Evolutionary conservation across 2,329 filamentous ascomycete genomes (phyloP).

Genomic region (Alternaria arborescens): DNA sequence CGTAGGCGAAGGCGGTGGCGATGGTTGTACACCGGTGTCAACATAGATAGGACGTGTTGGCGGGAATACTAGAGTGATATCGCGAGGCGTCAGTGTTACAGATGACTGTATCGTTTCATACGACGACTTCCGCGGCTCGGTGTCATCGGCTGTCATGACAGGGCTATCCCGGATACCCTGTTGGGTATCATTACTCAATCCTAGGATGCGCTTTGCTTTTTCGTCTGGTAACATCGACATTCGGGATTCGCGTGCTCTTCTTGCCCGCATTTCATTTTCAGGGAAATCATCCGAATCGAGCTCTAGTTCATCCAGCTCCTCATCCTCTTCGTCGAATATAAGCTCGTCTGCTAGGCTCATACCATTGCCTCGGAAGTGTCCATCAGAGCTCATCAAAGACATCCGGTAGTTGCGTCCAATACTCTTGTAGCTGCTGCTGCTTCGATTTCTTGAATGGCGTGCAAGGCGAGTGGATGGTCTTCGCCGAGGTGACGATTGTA

Average conservation of each 20-base stretch:
- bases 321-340: conserved; percentile 82
- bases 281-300: conserved; percentile 72
- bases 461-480: conserved; percentile 56
- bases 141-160: conserved; percentile 27
- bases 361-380: conserved; percentile 67
- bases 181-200: conserved; percentile 47
- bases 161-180: conserved; percentile 34
- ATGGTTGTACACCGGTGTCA: conserved; percentile 82
- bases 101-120: conserved; percentile 35
- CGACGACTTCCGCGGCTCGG: conserved; percentile 33
- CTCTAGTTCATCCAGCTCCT: conserved; percentile 59
- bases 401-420: conserved; percentile 70
- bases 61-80: conserved; percentile 43
- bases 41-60: conserved; percentile 65
- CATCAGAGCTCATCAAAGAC: conserved; percentile 69
- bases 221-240: conserved; percentile 54
- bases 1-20: conserved; percentile 79
- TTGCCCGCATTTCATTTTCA: conserved; percentile 53
- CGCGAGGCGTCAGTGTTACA: conserved; percentile 34
- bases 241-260: conserved; percentile 52
- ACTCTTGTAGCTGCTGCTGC: conserved; percentile 60
- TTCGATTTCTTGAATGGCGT: conserved; percentile 67
- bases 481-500: conserved; percentile 67
- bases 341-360: conserved; percentile 90
- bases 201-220: conserved; percentile 58